phyloP scores from a whole-genome alignment of 129 eudicot species.

The Flaveria bidentis region DNA sequence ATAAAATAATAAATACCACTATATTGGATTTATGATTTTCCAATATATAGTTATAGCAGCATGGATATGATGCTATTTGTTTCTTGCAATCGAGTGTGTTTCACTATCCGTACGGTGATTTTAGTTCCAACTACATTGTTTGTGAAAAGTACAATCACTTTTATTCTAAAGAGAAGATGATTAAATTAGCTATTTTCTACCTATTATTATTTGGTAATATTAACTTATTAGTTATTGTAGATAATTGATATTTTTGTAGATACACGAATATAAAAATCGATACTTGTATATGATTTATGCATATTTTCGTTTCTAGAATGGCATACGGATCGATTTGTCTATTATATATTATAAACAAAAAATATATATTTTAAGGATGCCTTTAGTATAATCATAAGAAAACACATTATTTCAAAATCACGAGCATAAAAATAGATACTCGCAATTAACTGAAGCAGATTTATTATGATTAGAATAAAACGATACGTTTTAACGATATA shows the following conservation, averaged over 20 bases:
- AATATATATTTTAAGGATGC: too few relatives aligned
- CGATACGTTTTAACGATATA: neutral
- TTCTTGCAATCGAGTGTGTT: neutral
- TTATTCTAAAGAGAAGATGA: neutral
- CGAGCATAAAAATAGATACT: too few relatives aligned
- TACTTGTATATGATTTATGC: neutral
- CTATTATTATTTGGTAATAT: too few relatives aligned
- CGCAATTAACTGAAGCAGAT: neutral
- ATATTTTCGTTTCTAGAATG: too few relatives aligned
- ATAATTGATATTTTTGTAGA: too few relatives aligned
- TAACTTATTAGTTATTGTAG: too few relatives aligned
- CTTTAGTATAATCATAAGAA: too few relatives aligned
- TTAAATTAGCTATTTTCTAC: too few relatives aligned
- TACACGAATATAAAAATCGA: neutral
- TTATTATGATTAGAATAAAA: neutral
- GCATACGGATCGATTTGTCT: too few relatives aligned
- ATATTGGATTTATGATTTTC: neutral
- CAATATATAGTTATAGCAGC: neutral
- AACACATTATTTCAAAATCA: too few relatives aligned
- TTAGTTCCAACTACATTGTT: slow-evolving; percentile 15
- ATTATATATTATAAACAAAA: too few relatives aligned
- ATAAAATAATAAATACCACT: neutral
- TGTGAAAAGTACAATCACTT: slow-evolving; percentile 2
- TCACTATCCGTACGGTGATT: neutral
- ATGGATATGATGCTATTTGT: slow-evolving; percentile 4